These are phyloP conservation scores for Clonostachys rosea DNA, from an alignment of 2,329 filamentous ascomycete species.

Conservation along the genomic window DNA sequence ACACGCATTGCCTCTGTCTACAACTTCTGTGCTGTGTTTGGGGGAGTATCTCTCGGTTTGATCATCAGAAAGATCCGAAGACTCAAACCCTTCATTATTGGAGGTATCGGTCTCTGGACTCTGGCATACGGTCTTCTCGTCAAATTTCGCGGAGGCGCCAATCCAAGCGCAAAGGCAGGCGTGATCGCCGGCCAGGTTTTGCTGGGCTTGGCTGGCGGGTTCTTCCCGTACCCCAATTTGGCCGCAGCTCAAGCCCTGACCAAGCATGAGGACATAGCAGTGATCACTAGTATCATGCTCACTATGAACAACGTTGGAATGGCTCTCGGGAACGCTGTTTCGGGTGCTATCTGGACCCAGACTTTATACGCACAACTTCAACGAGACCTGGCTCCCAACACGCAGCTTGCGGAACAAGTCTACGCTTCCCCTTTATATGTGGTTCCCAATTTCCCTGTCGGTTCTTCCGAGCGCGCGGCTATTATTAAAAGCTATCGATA, in stretches of 20 bases:
- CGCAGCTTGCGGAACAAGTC: constrained; percentile 18
- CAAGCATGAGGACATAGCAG: constrained; percentile 50
- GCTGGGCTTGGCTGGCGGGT: constrained; percentile 57
- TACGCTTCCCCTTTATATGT: constrained; percentile 30
- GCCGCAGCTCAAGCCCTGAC: constrained; percentile 35
- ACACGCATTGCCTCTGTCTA: constrained; percentile 58
- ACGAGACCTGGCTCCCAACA: constrained; percentile 20
- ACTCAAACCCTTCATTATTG: constrained; percentile 60
- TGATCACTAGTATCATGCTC: constrained; percentile 59
- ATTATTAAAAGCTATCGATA: constrained; percentile 39
- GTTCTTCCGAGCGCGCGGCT: constrained; percentile 33
- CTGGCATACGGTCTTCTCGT: constrained; percentile 63
- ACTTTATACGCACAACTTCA: constrained; percentile 40
- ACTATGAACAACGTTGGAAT: constrained; percentile 60
- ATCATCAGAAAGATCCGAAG: constrained; percentile 52
- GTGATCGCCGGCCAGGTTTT: constrained; percentile 59
- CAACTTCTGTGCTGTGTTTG: constrained; percentile 50
- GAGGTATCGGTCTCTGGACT: constrained; percentile 55
- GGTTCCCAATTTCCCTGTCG: constrained; percentile 27
- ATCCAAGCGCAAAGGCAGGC: constrained; percentile 38
- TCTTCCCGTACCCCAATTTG: constrained; percentile 50
- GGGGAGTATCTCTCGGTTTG: constrained; percentile 50
- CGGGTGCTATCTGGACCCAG: constrained; percentile 60
- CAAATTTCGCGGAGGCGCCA: constrained; percentile 45
- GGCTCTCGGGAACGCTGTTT: constrained; percentile 54